These are phyloP conservation scores for Millerozyma miso DNA, from an alignment of 805 yeast species.

Conservation along the genomic window DNA sequence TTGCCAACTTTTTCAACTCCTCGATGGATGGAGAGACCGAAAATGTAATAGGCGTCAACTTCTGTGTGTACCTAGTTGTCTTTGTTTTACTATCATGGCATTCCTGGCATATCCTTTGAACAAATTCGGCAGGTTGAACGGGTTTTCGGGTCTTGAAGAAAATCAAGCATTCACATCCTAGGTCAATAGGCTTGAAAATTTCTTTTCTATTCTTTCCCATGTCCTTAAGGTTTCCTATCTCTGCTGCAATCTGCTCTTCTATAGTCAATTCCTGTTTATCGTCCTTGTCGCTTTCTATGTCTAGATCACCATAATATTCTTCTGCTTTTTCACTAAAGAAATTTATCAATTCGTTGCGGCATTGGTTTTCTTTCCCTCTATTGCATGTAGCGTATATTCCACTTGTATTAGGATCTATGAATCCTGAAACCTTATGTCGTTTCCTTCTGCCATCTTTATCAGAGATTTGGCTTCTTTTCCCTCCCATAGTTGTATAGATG, in stretches of 20 bases:
- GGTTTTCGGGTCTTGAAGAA: constrained; percentile 81
- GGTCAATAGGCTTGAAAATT: constrained; percentile 53
- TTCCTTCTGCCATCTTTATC: constrained; percentile 15
- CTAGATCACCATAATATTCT: constrained; percentile 26
- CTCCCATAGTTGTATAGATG: constrained; percentile 20
- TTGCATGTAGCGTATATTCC: constrained; percentile 91
- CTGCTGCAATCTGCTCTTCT: constrained; percentile 73
- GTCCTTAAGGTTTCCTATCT: constrained; percentile 58
- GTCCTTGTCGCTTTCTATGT: constrained; percentile 23
- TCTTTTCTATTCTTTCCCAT: constrained; percentile 38
- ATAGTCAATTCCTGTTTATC: constrained; percentile 46
- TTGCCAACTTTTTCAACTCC: constrained; percentile 59
- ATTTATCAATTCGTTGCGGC: constrained; percentile 66
- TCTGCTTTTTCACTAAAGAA: constrained; percentile 44
- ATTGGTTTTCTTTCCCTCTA: constrained; percentile 71
- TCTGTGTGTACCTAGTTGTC: constrained; percentile 69
- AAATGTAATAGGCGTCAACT: constrained; percentile 72
- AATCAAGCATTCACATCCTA: constrained; percentile 79
- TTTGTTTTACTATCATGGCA: constrained; percentile 47
- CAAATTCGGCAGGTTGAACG: constrained; percentile 71
- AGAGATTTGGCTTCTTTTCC: constrained; percentile 21
- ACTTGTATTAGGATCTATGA: constrained; percentile 76
- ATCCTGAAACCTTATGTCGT: constrained; percentile 46
- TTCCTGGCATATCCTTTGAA: constrained; percentile 59
- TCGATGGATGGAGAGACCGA: constrained; percentile 71